Evolutionary conservation across 2,329 filamentous ascomycete genomes (phyloP).

Genomic region (Fusarium sulawesiense): DNA sequence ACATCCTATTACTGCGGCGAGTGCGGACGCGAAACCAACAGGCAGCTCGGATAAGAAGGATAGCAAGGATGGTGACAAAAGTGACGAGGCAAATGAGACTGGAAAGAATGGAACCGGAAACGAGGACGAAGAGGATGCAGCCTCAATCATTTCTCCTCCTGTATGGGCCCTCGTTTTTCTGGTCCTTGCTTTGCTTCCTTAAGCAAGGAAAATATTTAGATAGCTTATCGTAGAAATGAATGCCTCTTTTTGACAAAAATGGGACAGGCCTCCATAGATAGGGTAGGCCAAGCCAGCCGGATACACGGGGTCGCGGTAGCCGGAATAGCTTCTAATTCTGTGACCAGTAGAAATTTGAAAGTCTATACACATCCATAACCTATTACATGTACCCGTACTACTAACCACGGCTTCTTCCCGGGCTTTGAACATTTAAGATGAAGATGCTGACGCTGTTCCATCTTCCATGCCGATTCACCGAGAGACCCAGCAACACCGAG

Average conservation of each 20-base stretch:
- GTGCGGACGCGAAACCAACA: background rate
- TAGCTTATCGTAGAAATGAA: no score
- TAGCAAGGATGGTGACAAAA: background rate
- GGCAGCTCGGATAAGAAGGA: background rate
- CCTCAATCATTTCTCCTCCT: background rate
- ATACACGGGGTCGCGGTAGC: no score
- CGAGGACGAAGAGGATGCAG: background rate
- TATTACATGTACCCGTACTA: background rate
- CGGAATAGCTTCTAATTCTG: no score
- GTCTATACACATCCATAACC: background rate
- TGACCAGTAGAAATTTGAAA: background rate
- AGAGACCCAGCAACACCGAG: background rate
- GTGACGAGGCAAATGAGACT: background rate
- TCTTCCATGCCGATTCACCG: background rate
- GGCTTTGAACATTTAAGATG: background rate
- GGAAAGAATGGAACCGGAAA: background rate
- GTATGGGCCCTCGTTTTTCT: background rate
- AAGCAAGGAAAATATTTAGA: no score
- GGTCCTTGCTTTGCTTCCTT: background rate
- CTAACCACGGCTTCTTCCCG: background rate
- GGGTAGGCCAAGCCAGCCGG: no score
- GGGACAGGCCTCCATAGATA: no score
- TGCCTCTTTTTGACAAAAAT: no score
- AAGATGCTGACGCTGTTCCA: background rate
- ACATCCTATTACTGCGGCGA: background rate